These are phyloP conservation scores for Lactuca saligna DNA, from an alignment of 129 eudicot species.

Conservation along the genomic window DNA sequence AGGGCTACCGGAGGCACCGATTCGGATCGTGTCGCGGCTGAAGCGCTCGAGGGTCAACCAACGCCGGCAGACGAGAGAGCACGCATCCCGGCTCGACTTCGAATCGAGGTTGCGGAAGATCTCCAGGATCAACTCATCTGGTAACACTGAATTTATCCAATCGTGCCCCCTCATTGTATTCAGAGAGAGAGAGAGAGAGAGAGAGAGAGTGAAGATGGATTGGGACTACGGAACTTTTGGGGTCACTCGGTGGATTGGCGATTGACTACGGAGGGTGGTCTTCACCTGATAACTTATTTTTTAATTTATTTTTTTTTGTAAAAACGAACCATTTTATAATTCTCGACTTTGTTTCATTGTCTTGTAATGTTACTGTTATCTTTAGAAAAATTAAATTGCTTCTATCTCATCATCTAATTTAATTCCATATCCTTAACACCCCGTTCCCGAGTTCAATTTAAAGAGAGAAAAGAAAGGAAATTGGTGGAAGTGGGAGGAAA, in stretches of 20 bases:
- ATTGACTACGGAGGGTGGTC: constrained; percentile 19
- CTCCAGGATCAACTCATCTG: constrained; percentile 76
- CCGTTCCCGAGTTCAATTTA: too few species aligned
- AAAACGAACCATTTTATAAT: too few species aligned
- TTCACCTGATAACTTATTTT: neutral
- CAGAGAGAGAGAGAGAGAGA: constrained; percentile 16
- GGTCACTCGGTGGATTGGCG: constrained; percentile 37
- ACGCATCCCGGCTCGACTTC: constrained; percentile 66
- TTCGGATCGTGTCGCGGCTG: constrained; percentile 80
- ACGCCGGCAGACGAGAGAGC: constrained; percentile 80
- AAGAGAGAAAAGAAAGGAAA: too few species aligned
- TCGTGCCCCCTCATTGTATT: constrained; percentile 57
- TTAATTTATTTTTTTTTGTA: too few species aligned
- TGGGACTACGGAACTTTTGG: neutral
- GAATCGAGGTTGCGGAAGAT: constrained; percentile 53
- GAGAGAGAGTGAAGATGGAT: neutral
- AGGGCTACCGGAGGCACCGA: constrained; percentile 82
- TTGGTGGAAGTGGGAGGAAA: too few species aligned
- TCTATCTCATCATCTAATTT: too few species aligned
- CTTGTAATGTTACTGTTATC: too few species aligned
- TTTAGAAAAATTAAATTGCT: too few species aligned
- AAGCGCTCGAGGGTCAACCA: constrained; percentile 74
- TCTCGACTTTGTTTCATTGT: too few species aligned
- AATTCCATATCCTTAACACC: too few species aligned
- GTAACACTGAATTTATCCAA: constrained; percentile 53